These are phyloP conservation scores for Penicillium concentricum DNA, from an alignment of 2,329 filamentous ascomycete genomes.

Conservation along the genomic window DNA sequence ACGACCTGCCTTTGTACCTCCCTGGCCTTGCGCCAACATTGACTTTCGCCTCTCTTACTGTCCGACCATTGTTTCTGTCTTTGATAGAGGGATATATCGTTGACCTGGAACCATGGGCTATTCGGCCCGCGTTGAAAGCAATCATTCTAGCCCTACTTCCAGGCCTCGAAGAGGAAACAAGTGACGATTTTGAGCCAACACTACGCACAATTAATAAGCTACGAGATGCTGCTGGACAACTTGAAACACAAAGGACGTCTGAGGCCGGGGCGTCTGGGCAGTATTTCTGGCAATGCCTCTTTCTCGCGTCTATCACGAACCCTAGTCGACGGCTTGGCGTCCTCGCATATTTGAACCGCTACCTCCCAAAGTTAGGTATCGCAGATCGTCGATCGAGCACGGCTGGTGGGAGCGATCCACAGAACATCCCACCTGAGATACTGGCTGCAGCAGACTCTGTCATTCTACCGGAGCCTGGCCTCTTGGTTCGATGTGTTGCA, in stretches of 20 bases:
- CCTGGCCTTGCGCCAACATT: constrained; percentile 85
- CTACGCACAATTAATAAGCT: constrained; percentile 75
- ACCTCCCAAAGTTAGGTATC: constrained; percentile 68
- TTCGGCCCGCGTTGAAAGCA: constrained; percentile 86
- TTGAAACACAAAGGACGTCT: constrained; percentile 53
- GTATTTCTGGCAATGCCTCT: constrained; percentile 98
- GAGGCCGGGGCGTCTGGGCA: constrained; percentile 64
- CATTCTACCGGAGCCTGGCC: constrained; percentile 77
- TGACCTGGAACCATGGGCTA: constrained; percentile 64
- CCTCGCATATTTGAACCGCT: constrained; percentile 78
- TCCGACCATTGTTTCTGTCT: constrained; percentile 80
- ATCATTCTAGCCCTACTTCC: constrained; percentile 86
- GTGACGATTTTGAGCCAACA: constrained; percentile 93
- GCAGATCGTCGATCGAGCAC: constrained; percentile 33
- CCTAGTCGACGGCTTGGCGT: constrained; percentile 80
- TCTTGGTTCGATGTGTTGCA: constrained; percentile 87
- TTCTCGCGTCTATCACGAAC: constrained; percentile 88
- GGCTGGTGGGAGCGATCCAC: constrained; percentile 28
- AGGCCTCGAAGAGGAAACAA: constrained; percentile 91
- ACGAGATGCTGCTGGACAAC: constrained; percentile 59
- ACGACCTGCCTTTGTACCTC: constrained; percentile 81
- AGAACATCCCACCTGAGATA: constrained; percentile 28
- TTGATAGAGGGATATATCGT: constrained; percentile 80
- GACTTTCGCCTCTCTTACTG: constrained; percentile 90
- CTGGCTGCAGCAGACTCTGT: constrained; percentile 47